Evolutionary conservation across 2,329 filamentous ascomycete species (phyloP).

Genomic region (Claviceps cyperi): DNA sequence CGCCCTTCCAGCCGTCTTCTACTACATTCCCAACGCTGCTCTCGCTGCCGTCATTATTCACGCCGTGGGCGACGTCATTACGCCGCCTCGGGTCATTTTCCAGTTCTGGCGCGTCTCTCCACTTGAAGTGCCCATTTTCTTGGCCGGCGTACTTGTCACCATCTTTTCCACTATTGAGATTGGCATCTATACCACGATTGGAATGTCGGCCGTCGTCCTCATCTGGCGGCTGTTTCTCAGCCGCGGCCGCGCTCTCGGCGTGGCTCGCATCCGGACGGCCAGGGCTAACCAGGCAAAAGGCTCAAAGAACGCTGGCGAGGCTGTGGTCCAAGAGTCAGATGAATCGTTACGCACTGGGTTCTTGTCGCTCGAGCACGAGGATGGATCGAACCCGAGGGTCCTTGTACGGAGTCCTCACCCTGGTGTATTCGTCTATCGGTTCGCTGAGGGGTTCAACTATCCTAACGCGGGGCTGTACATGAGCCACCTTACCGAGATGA

Average conservation of each 20-base stretch:
- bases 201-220: constrained; percentile 53
- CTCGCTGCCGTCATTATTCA: constrained; percentile 81
- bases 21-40: constrained; percentile 66
- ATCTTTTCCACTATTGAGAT: constrained; percentile 72
- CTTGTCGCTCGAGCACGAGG: constrained; percentile 33
- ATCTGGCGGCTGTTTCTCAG: constrained; percentile 69
- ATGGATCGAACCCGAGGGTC: constrained; percentile 35
- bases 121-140: constrained; percentile 71
- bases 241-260: constrained; percentile 63
- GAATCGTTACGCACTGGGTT: constrained; percentile 26
- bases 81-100: constrained; percentile 68
- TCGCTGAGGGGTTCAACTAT: constrained; percentile 42
- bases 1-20: constrained; percentile 70
- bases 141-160: constrained; percentile 70
- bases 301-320: constrained; percentile 8
- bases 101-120: constrained; percentile 82
- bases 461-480: constrained; percentile 37
- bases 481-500: constrained; percentile 30
- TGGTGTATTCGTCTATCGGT: constrained; percentile 40
- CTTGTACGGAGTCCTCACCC: constrained; percentile 32
- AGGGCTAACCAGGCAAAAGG: constrained; percentile 38
- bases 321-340: constrained; percentile 32
- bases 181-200: constrained; percentile 72
- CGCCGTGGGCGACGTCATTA: constrained; percentile 75
- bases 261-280: constrained; percentile 68